Percentiles rank a stretch among this genome's conserved stretches.
Conservation (phyloP, 2,329 filamentous ascomycete species). For the Aspergillus sp. region DNA sequence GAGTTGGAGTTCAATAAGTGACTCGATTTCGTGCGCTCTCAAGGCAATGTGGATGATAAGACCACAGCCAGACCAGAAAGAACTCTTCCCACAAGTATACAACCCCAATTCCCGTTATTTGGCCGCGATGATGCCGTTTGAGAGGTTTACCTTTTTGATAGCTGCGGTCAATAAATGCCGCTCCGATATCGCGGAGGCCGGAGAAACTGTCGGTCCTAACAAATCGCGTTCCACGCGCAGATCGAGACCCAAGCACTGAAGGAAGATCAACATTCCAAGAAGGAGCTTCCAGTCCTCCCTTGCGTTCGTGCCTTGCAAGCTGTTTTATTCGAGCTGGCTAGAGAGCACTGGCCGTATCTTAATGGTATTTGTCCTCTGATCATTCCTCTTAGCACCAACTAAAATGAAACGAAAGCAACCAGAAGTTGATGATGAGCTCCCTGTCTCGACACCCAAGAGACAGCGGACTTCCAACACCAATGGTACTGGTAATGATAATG, state of each 20-base stretch:
- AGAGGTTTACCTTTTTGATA: conserved; percentile 6
- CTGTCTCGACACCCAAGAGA: conserved; percentile 42
- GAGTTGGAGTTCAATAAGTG: not conserved
- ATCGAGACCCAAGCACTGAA: conserved; percentile 12
- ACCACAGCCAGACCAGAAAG: conserved; percentile 5
- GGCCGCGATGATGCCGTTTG: not conserved
- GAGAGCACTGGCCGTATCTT: conserved; percentile 10
- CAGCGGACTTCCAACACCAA: conserved; percentile 29
- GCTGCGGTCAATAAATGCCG: conserved; percentile 13
- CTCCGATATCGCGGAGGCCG: conserved; percentile 32
- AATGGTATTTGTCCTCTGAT: conserved; percentile 31
- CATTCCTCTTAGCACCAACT: conserved; percentile 13
- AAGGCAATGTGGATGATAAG: conserved; percentile 6
- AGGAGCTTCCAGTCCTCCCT: conserved; percentile 20
- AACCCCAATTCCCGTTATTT: not conserved
- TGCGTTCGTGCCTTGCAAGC: conserved; percentile 17
- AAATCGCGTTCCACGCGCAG: conserved; percentile 19
- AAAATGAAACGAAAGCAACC: conserved; percentile 46
- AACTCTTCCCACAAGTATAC: not conserved
- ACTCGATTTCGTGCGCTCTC: not conserved
- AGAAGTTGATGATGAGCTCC: conserved; percentile 35
- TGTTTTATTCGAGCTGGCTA: conserved; percentile 1
- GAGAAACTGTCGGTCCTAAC: conserved; percentile 30
- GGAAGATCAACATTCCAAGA: conserved; percentile 16
- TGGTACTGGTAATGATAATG: conserved; percentile 28